Conservation (phyloP, 495 filamentous ascomycete genomes). For the Aspergillus funiculosus region DNA sequence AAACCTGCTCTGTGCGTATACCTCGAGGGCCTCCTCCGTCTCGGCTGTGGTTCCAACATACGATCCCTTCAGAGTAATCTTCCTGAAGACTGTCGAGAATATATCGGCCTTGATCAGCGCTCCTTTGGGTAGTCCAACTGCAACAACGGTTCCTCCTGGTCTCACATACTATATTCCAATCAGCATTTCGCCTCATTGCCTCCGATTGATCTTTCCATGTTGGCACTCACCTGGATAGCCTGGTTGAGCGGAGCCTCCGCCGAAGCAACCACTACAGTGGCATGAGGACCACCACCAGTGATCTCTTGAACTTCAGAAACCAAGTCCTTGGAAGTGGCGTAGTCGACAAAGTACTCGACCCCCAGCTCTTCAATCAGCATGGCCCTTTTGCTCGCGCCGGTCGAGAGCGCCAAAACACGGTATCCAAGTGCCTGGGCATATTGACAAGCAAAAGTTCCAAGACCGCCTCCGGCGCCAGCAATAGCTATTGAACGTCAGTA, state of each 20-base stretch:
- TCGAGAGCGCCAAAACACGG: conserved; percentile 66
- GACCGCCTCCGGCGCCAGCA: conserved; percentile 79
- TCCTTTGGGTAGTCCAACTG: conserved; percentile 66
- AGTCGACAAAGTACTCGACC: conserved; percentile 10
- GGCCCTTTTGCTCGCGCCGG: conserved; percentile 67
- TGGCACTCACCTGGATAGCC: conserved; percentile 46
- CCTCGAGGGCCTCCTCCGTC: conserved; percentile 69
- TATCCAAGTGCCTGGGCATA: conserved; percentile 83
- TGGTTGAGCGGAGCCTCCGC: conserved; percentile 79
- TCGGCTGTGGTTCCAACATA: conserved; percentile 78
- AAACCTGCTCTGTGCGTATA: conserved; percentile 47
- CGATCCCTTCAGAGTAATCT: conserved; percentile 75
- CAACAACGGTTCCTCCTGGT: conserved; percentile 63
- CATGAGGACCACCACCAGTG: conserved; percentile 70
- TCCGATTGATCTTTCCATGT: no score
- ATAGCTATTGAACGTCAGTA: conserved; percentile 46
- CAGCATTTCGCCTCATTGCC: background rate
- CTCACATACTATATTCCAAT: conserved; percentile 53
- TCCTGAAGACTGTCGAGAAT: conserved; percentile 67
- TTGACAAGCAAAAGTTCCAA: conserved; percentile 73
- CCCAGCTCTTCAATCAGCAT: conserved; percentile 60
- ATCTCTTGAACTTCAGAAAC: conserved; percentile 61
- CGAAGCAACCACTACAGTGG: conserved; percentile 68
- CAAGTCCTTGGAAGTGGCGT: conserved; percentile 38
- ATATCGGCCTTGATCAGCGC: conserved; percentile 69